Evolutionary conservation across 495 filamentous ascomycete species (phyloP).

Genomic region (Neurospora africana): DNA sequence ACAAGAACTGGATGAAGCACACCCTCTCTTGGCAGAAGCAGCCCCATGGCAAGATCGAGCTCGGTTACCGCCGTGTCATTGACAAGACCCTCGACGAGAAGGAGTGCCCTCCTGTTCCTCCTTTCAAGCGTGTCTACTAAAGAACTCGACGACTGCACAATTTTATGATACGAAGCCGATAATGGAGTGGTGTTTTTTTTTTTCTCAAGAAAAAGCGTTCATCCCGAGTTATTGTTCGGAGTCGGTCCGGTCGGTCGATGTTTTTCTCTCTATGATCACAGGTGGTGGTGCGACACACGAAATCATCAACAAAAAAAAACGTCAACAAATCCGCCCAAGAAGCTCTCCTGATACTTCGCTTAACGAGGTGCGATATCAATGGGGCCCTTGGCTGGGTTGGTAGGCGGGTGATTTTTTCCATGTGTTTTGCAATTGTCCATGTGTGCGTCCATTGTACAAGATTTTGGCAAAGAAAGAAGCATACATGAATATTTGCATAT

Average conservation of each 20-base stretch:
- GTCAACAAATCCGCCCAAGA: not conserved
- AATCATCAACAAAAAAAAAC: not conserved
- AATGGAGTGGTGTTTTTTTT: not conserved
- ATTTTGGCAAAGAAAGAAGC: not conserved
- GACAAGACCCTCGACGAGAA: conserved; percentile 72
- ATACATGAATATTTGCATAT: conserved; percentile 2
- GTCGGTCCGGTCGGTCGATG: not conserved
- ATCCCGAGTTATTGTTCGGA: not conserved
- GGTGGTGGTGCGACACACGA: not conserved
- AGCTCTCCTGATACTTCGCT: not conserved
- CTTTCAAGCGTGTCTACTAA: conserved; percentile 80
- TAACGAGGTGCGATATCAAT: not conserved
- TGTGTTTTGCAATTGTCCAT: not conserved
- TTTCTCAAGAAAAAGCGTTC: not conserved
- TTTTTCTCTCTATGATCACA: not conserved
- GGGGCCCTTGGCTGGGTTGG: not conserved
- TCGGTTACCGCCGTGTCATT: conserved; percentile 69
- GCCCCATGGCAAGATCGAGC: conserved; percentile 66
- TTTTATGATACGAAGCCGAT: not conserved
- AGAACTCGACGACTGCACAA: not conserved
- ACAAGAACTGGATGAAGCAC: conserved; percentile 98
- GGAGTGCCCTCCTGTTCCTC: conserved; percentile 81
- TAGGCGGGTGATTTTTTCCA: not conserved
- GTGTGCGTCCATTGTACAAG: not conserved
- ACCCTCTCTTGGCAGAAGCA: conserved; percentile 87